Conservation (phyloP, 345 rosid genomes). For the Eucalyptus lansdowneana region DNA sequence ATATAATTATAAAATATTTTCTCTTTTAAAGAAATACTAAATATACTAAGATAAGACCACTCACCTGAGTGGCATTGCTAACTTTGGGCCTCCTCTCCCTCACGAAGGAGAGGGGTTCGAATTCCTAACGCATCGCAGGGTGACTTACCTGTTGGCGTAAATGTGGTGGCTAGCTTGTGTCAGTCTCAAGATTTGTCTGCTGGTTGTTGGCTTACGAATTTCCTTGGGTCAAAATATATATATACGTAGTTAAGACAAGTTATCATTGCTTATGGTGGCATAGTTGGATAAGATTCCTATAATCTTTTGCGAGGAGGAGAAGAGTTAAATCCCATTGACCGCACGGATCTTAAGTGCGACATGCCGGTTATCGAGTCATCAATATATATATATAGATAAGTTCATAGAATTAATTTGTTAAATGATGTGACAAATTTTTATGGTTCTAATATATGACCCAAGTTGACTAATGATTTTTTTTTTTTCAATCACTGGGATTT, state of each 20-base stretch:
- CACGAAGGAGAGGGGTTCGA: too few species aligned
- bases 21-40: neutral
- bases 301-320: too few species aligned
- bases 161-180: fast-evolving
- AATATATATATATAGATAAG: too few species aligned
- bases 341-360: too few species aligned
- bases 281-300: fast-evolving
- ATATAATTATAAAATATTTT: neutral
- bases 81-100: too few species aligned
- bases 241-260: too few species aligned
- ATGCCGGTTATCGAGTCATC: fast-evolving
- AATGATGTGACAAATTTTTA: neutral
- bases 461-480: neutral
- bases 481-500: fast-evolving
- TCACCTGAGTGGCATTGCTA: too few species aligned
- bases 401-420: neutral
- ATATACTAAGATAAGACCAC: neutral
- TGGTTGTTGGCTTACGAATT: fast-evolving
- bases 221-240: too few species aligned
- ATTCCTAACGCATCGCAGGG: too few species aligned
- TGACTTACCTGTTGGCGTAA: too few species aligned
- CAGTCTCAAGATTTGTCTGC: fast-evolving
- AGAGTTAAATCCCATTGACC: fast-evolving
- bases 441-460: neutral
- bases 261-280: fast-evolving